These are phyloP conservation scores for Globisporangium paddicum DNA, from an alignment of 352 stramenopile genomes.

Conservation along the genomic window DNA sequence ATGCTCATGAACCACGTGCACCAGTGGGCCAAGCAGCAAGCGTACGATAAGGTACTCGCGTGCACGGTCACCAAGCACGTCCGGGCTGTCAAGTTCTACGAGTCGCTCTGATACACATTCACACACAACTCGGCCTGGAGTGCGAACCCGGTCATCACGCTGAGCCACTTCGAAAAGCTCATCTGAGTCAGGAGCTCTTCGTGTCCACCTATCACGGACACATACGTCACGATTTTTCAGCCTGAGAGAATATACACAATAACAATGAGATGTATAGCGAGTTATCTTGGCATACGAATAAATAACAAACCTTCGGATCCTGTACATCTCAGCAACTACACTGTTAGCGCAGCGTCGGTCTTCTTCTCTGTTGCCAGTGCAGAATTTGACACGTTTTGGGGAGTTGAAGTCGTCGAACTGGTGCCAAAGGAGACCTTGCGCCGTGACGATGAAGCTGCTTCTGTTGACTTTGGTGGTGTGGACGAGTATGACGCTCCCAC, in stretches of 20 bases:
- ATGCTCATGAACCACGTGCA: conserved; percentile 12
- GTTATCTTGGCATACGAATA: neutral
- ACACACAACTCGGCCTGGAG: neutral
- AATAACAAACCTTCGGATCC: neutral
- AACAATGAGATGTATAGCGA: neutral
- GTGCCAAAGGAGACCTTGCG: conserved; percentile 3
- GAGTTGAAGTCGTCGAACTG: neutral
- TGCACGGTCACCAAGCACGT: neutral
- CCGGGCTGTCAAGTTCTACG: conserved; percentile 14
- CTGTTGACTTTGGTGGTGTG: neutral
- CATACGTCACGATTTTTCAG: too few relatives aligned
- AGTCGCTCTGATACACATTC: conserved; percentile 13
- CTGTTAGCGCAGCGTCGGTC: neutral
- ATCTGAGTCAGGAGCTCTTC: neutral
- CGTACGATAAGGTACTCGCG: conserved; percentile 5
- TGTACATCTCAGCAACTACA: too few relatives aligned
- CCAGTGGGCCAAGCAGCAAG: conserved; percentile 10
- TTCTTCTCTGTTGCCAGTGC: neutral
- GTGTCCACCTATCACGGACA: neutral
- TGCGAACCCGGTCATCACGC: neutral
- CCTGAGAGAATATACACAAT: too few relatives aligned
- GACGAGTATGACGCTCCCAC: neutral
- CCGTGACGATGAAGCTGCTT: neutral
- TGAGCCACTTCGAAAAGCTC: conserved; percentile 1
- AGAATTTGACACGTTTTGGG: neutral